Conservation (phyloP, 176 grass and related monocot genomes). For the Olyra latifolia region DNA sequence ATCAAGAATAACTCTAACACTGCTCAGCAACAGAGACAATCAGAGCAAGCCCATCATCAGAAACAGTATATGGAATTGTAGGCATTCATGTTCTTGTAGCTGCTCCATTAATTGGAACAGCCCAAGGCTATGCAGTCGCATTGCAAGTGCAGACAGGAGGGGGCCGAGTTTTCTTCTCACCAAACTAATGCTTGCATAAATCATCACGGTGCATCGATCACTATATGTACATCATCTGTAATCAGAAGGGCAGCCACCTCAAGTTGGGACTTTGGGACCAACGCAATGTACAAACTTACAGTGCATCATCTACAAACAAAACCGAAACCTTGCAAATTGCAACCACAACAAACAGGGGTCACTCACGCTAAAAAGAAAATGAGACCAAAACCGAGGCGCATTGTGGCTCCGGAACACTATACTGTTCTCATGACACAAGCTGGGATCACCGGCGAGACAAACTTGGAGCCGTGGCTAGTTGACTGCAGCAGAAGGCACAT, state of each 20-base stretch:
- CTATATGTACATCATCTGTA: slow-evolving; percentile 52
- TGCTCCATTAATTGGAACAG: neutral
- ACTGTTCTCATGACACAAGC: slow-evolving; percentile 22
- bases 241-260: slow-evolving; percentile 32
- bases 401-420: slow-evolving; percentile 28
- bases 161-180: neutral
- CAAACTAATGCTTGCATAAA: slow-evolving; percentile 47
- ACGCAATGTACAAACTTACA: slow-evolving; percentile 73
- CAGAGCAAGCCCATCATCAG: neutral
- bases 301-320: slow-evolving; percentile 54
- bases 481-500: slow-evolving; percentile 9
- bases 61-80: neutral
- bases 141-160: neutral
- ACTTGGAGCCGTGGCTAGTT: slow-evolving; percentile 18
- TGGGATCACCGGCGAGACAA: neutral
- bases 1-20: neutral
- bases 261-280: slow-evolving; percentile 16
- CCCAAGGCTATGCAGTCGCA: neutral
- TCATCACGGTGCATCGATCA: slow-evolving; percentile 24
- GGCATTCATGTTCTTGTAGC: slow-evolving; percentile 9
- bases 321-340: slow-evolving; percentile 28
- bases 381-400: neutral
- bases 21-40: slow-evolving; percentile 13
- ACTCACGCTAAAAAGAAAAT: slow-evolving; percentile 1
- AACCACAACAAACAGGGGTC: slow-evolving; percentile 45